Evolutionary conservation across 345 rosid genomes (phyloP).

Genomic region (Pelargonium nanum): DNA sequence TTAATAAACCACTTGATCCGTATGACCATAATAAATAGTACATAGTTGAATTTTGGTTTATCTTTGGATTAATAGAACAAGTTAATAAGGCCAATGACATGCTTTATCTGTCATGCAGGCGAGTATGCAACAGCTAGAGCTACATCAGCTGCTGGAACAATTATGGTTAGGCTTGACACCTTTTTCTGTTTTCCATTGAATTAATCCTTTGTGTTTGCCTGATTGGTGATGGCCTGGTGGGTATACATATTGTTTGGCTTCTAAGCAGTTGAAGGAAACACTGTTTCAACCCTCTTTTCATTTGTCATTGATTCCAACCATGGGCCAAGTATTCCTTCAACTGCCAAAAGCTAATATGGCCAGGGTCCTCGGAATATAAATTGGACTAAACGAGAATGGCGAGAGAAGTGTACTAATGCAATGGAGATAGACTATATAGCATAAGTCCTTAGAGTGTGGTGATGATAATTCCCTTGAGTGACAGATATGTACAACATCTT

Average conservation of each 20-base stretch:
- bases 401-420: no score
- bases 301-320: no score
- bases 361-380: no score
- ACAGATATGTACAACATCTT: no score
- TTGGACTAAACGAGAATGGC: no score
- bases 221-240: not conserved
- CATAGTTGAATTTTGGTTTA: not conserved
- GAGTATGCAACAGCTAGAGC: slow-evolving; percentile 93
- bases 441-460: no score
- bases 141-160: slow-evolving; percentile 74
- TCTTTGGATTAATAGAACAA: not conserved
- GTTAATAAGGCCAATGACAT: slow-evolving; percentile 2
- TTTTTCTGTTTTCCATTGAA: not conserved
- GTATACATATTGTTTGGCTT: not conserved
- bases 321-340: no score
- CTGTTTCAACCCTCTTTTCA: no score
- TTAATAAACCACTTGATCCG: not conserved
- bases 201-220: not conserved
- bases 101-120: slow-evolving; percentile 33
- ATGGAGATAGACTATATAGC: no score
- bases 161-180: slow-evolving; percentile 45
- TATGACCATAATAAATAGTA: not conserved
- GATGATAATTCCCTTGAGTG: no score
- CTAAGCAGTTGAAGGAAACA: not conserved
- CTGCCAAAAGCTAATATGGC: no score